Conservation (phyloP, 768 basidiomycete species). For the Hydnomerulius pinastri region DNA sequence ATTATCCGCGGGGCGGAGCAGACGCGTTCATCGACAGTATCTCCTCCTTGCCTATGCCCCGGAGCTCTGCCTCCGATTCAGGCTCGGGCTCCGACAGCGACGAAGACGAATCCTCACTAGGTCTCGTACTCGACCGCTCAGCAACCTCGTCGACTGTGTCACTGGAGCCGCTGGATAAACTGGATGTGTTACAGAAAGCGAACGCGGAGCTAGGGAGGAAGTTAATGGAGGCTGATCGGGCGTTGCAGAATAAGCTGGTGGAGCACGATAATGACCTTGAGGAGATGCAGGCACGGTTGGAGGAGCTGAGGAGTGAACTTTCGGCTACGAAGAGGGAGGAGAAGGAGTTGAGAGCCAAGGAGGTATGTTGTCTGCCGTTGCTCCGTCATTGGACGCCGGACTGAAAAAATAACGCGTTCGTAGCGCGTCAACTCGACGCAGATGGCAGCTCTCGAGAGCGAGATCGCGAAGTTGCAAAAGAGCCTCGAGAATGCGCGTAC, state of each 20-base stretch:
- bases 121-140: conserved; percentile 62
- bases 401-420: conserved; percentile 13
- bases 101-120: conserved; percentile 53
- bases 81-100: conserved; percentile 53
- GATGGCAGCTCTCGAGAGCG: conserved; percentile 72
- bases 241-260: conserved; percentile 60
- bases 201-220: conserved; percentile 79
- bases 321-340: conserved; percentile 85
- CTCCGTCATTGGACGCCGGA: conserved; percentile 3
- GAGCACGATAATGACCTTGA: conserved; percentile 86
- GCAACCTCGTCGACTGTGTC: conserved; percentile 65
- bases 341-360: conserved; percentile 87
- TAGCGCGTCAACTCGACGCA: conserved; percentile 67
- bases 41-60: conserved; percentile 61
- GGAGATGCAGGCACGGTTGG: conserved; percentile 73
- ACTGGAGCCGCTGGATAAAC: conserved; percentile 67
- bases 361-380: conserved; percentile 47
- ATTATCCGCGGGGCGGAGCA: conserved; percentile 33
- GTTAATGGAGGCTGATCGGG: conserved; percentile 71
- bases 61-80: conserved; percentile 35
- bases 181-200: conserved; percentile 71
- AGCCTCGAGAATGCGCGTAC: conserved; percentile 71
- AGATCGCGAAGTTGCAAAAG: conserved; percentile 75
- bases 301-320: conserved; percentile 78
- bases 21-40: conserved; percentile 49